phyloP scores from a whole-genome alignment of 1,284 basidiomycete species.

The Irpex lacteus region DNA sequence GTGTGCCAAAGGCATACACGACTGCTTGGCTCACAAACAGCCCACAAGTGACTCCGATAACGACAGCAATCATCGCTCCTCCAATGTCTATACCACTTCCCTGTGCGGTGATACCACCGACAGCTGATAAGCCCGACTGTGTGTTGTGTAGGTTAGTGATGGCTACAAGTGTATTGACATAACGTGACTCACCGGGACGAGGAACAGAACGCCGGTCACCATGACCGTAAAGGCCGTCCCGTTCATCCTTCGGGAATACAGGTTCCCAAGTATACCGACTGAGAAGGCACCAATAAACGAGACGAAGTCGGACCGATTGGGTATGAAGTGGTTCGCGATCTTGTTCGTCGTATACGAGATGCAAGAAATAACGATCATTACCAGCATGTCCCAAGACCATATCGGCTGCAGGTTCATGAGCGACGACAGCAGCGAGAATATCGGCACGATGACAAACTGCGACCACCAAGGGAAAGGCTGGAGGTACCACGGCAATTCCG shows the following conservation, averaged over 20 bases:
- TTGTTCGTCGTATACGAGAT: constrained; percentile 76
- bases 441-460: constrained; percentile 75
- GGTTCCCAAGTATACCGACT: constrained; percentile 78
- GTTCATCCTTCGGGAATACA: constrained; percentile 83
- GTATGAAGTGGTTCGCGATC: constrained; percentile 80
- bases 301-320: constrained; percentile 82
- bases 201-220: constrained; percentile 84
- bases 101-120: constrained; percentile 74
- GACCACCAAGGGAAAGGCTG: constrained; percentile 78
- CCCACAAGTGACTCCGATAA: constrained; percentile 90
- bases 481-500: constrained; percentile 70
- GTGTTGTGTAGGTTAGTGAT: constrained; percentile 11
- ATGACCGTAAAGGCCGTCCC: constrained; percentile 89
- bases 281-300: constrained; percentile 87
- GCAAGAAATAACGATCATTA: constrained; percentile 87
- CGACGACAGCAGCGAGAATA: constrained; percentile 75
- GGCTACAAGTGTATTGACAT: neutral
- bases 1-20: constrained; percentile 81
- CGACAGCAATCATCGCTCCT: constrained; percentile 83
- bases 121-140: constrained; percentile 83
- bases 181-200: constrained; percentile 66
- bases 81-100: constrained; percentile 74
- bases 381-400: constrained; percentile 61
- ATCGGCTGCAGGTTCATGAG: constrained; percentile 76
- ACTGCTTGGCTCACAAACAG: constrained; percentile 85